Evolutionary conservation across 1,284 basidiomycete species (phyloP).

Genomic region (Peniophora sp.): DNA sequence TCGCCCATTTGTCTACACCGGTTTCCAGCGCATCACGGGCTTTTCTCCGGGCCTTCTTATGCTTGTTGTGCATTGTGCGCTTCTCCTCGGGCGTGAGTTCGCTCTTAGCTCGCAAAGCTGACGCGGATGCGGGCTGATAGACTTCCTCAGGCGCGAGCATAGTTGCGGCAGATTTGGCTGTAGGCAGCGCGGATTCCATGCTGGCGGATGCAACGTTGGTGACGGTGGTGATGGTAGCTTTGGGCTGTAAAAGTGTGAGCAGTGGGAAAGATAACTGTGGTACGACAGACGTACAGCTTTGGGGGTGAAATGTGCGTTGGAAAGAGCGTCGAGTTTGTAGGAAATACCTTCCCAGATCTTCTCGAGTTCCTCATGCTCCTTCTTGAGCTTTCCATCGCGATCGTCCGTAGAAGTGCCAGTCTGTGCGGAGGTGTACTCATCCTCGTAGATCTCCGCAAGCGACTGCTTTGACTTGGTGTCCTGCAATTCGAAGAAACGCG

Average conservation of each 20-base stretch:
- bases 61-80: slow-evolving; percentile 60
- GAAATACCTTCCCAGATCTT: slow-evolving; percentile 81
- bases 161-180: slow-evolving; percentile 64
- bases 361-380: slow-evolving; percentile 86
- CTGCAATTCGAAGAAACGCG: slow-evolving; percentile 82
- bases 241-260: slow-evolving; percentile 54
- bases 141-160: slow-evolving; percentile 96
- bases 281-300: slow-evolving; percentile 60
- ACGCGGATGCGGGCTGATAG: slow-evolving; percentile 48
- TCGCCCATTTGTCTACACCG: slow-evolving; percentile 60
- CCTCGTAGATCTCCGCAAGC: slow-evolving; percentile 94
- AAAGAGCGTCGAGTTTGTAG: slow-evolving; percentile 87
- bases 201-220: slow-evolving; percentile 81
- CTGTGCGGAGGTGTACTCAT: slow-evolving; percentile 73
- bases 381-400: slow-evolving; percentile 81
- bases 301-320: slow-evolving; percentile 93
- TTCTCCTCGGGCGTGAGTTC: slow-evolving; percentile 89
- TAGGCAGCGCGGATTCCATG: slow-evolving; percentile 88
- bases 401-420: slow-evolving; percentile 57
- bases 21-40: slow-evolving; percentile 64
- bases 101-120: slow-evolving; percentile 51
- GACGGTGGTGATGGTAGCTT: slow-evolving; percentile 82
- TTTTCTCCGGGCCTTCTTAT: slow-evolving; percentile 70
- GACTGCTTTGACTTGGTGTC: slow-evolving; percentile 85
- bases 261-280: slow-evolving; percentile 5